Evolutionary conservation across 2,329 filamentous ascomycete species (phyloP).

Genomic region (Aspergillus sp.): DNA sequence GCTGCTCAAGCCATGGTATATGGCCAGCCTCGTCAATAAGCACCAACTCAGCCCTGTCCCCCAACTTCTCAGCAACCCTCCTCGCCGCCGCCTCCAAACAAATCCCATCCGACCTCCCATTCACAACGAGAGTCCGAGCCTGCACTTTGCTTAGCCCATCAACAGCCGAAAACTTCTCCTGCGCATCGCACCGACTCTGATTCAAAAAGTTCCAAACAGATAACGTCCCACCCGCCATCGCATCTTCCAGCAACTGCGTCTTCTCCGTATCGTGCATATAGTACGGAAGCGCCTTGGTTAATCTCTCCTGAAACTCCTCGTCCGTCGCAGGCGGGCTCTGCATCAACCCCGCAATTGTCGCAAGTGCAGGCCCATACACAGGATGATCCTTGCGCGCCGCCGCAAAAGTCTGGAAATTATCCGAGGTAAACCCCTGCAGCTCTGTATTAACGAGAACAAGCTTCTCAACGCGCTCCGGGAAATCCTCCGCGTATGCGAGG

Average conservation of each 20-base stretch:
- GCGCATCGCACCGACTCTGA: background rate
- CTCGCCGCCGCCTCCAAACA: constrained; percentile 1
- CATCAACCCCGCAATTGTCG: background rate
- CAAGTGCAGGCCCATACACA: constrained; percentile 1
- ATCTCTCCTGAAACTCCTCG: background rate
- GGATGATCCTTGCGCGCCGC: constrained; percentile 1
- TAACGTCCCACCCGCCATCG: background rate
- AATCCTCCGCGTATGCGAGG: constrained; percentile 32
- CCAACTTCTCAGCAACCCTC: background rate
- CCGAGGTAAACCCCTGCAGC: constrained; percentile 24
- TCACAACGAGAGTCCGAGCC: constrained; percentile 1
- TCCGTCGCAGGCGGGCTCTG: background rate
- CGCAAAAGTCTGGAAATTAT: constrained; percentile 12
- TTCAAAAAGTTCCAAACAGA: constrained; percentile 5
- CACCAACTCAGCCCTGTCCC: background rate
- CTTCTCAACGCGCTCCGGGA: constrained; percentile 27
- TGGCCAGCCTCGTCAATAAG: background rate
- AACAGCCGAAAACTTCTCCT: constrained; percentile 7
- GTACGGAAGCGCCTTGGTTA: background rate
- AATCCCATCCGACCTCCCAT: constrained; percentile 5
- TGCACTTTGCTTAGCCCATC: background rate
- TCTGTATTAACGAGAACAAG: constrained; percentile 31
- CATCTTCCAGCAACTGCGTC: background rate
- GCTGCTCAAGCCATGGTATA: constrained; percentile 3
- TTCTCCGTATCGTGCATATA: constrained; percentile 7